A percentile compares a stretch with the other conserved stretches of the same genome.
Evolutionary conservation across 1,284 basidiomycete genomes (phyloP).

Genomic region (Neonothopanus nambi): DNA sequence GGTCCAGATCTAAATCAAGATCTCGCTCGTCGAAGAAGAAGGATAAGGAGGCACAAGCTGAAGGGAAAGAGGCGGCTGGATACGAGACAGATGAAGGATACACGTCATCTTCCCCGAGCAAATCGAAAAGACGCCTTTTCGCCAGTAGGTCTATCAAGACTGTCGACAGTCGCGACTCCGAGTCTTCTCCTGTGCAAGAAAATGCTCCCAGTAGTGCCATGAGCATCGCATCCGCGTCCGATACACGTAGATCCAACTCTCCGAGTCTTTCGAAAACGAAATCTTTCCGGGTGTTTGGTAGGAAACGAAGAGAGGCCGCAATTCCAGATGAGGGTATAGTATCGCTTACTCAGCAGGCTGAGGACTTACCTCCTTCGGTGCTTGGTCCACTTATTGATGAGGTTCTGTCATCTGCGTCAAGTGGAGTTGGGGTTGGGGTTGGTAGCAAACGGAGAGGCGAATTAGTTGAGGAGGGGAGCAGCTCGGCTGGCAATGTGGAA

Average conservation of each 20-base stretch:
- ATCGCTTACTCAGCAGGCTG: neutral
- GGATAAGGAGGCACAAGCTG: neutral
- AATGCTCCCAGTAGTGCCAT: too few relatives aligned
- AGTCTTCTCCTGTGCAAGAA: neutral
- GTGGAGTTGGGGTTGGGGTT: neutral
- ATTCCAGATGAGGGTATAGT: neutral
- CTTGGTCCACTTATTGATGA: neutral
- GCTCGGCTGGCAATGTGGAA: neutral
- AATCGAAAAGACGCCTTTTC: slow-evolving; percentile 1
- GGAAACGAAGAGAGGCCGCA: neutral
- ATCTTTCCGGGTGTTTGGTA: too few relatives aligned
- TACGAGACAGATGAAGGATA: neutral
- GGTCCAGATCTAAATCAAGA: slow-evolving; percentile 11
- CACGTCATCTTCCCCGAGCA: neutral
- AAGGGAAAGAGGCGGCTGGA: neutral
- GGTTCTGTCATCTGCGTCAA: neutral
- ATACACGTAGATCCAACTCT: too few relatives aligned
- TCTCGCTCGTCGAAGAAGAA: neutral
- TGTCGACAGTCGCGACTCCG: too few relatives aligned
- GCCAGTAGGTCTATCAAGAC: neutral
- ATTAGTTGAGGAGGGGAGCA: neutral
- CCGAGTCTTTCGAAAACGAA: too few relatives aligned
- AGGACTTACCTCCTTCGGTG: neutral
- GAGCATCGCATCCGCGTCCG: too few relatives aligned
- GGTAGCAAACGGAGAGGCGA: neutral